These are phyloP conservation scores for Ensete ventricosum DNA, from an alignment of 176 grass and related monocot genomes.

Conservation along the genomic window DNA sequence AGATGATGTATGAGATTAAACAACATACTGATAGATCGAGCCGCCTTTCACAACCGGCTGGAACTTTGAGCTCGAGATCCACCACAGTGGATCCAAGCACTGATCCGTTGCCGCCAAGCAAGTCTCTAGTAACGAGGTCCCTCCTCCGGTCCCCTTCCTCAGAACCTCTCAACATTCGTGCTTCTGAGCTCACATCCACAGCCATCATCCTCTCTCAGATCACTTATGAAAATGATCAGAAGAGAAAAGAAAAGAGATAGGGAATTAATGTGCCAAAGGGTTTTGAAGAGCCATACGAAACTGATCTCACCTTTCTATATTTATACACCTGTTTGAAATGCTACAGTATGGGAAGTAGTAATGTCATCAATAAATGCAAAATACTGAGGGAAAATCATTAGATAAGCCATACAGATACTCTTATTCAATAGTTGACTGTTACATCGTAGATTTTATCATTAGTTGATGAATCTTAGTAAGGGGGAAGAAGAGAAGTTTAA, in stretches of 20 bases:
- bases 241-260: neutral
- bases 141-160: constrained; percentile 23
- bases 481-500: neutral
- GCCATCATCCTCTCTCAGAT: constrained; percentile 25
- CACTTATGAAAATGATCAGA: neutral
- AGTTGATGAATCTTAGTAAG: neutral
- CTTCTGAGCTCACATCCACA: constrained; percentile 50
- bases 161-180: constrained; percentile 24
- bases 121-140: constrained; percentile 80
- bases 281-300: too few species aligned
- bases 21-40: constrained; percentile 21
- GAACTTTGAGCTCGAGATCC: constrained; percentile 31
- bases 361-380: neutral
- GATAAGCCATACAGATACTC: neutral
- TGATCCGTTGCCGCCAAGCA: constrained; percentile 62
- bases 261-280: too few species aligned
- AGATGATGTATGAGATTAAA: too few species aligned
- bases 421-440: neutral
- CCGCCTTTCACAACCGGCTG: constrained; percentile 18
- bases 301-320: neutral
- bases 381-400: neutral
- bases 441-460: neutral
- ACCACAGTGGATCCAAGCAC: constrained; percentile 34
- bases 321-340: neutral
- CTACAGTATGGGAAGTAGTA: neutral